Percentiles rank a stretch among this genome's conserved stretches.
phyloP scores from a whole-genome alignment of 2,329 filamentous ascomycete species.

The Hymenoscyphus salicellus region DNA sequence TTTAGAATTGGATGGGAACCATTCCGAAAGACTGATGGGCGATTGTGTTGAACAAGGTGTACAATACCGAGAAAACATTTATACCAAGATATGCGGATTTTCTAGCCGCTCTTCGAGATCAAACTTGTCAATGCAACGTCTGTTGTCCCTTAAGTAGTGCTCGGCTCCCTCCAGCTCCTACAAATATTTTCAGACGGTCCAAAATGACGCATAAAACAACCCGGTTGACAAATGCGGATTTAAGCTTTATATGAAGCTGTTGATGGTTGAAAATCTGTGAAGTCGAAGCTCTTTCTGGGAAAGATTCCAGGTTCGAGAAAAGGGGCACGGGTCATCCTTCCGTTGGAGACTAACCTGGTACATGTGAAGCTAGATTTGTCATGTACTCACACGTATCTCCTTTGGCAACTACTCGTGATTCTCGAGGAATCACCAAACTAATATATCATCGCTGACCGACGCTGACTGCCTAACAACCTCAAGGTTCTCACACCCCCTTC shows the following conservation, averaged over 20 bases:
- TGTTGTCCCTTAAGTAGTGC: too few species aligned
- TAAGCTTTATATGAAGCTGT: not conserved
- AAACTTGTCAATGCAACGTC: too few species aligned
- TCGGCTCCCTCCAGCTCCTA: too few species aligned
- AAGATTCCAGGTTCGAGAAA: not conserved
- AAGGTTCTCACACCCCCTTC: not conserved
- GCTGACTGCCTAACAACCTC: not conserved
- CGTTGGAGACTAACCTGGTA: not conserved
- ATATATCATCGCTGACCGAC: not conserved
- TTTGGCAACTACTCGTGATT: not conserved
- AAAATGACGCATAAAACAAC: not conserved
- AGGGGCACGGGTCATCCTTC: too few species aligned
- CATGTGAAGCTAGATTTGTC: not conserved
- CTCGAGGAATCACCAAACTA: not conserved
- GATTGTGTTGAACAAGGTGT: too few species aligned
- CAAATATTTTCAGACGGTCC: too few species aligned
- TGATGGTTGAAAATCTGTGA: not conserved
- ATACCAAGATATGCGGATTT: too few species aligned
- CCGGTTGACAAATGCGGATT: not conserved
- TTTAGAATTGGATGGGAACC: too few species aligned
- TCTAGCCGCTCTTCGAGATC: too few species aligned
- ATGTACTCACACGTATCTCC: not conserved
- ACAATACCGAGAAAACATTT: too few species aligned
- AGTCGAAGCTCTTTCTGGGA: not conserved
- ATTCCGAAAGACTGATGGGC: too few species aligned